A percentile compares a stretch with the other conserved stretches of the same genome.
Evolutionary conservation across 164 flowering plant species (phyloP).

Genomic region (Nymphaea thermarum): DNA sequence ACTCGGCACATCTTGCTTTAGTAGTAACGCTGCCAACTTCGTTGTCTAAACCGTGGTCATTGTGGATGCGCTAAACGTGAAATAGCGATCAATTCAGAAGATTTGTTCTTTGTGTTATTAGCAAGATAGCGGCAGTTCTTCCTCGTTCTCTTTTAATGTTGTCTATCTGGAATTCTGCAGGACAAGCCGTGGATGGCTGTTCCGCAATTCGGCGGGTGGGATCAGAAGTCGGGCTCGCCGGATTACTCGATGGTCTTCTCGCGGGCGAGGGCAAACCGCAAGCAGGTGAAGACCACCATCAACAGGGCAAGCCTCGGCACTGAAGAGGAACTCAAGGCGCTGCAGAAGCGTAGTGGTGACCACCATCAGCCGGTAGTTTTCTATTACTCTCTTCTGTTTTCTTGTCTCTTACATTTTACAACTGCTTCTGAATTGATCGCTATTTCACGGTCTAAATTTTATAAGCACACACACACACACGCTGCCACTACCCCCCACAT

Average conservation of each 20-base stretch:
- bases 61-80: not conserved
- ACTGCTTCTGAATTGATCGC: no score
- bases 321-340: constrained; percentile 18
- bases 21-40: not conserved
- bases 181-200: constrained; percentile 29
- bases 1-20: not conserved
- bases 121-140: not conserved
- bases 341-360: not conserved
- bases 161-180: constrained; percentile 7
- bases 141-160: not conserved
- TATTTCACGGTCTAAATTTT: no score
- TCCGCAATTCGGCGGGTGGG: constrained; percentile 60
- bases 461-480: no score
- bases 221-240: constrained; percentile 20
- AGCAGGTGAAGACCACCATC: constrained; percentile 28
- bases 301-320: constrained; percentile 19
- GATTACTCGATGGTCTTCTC: constrained; percentile 49
- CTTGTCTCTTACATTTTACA: no score
- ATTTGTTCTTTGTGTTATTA: no score
- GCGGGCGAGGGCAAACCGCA: constrained; percentile 38
- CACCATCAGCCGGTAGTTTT: no score
- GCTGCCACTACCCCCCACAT: no score
- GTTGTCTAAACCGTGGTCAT: not conserved
- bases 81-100: no score
- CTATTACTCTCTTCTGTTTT: no score